A percentile compares a stretch with the other conserved stretches of the same genome.
These are phyloP conservation scores for Metschnikowia cerradonensis DNA, from an alignment of 805 yeast genomes.

Conservation along the genomic window DNA sequence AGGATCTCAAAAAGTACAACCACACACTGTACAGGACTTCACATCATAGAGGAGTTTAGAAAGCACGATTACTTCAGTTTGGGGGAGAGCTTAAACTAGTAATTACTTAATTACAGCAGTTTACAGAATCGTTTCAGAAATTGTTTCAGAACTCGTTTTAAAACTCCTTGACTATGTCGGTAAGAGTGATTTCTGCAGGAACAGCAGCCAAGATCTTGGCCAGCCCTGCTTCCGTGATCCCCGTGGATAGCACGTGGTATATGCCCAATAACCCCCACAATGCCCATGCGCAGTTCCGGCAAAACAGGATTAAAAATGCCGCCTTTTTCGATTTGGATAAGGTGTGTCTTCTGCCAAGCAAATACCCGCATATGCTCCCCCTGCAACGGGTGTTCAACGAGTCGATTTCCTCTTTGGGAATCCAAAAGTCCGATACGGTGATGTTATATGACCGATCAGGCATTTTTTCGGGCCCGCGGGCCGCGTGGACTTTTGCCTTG, in stretches of 20 bases:
- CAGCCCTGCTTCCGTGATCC: conserved; percentile 31
- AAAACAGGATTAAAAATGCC: conserved; percentile 41
- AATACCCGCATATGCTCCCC: conserved; percentile 93
- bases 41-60: too few relatives aligned
- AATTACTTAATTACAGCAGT: too few relatives aligned
- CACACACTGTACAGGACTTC: too few relatives aligned
- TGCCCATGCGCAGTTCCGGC: conserved; percentile 52
- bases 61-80: too few relatives aligned
- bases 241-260: conserved; percentile 91
- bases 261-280: conserved; percentile 69
- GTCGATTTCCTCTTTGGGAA: conserved; percentile 53
- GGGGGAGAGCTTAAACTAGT: too few relatives aligned
- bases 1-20: too few relatives aligned
- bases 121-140: too few relatives aligned
- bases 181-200: conserved; percentile 3
- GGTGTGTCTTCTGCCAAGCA: conserved; percentile 39
- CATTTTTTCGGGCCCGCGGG: conserved; percentile 84
- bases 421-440: conserved; percentile 51
- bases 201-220: conserved; percentile 10
- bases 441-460: conserved; percentile 85
- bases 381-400: conserved; percentile 48
- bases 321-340: conserved; percentile 19
- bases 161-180: not conserved
- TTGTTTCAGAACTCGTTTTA: too few relatives aligned
- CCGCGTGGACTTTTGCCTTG: conserved; percentile 81